phyloP scores from a whole-genome alignment of 2,329 filamentous ascomycete species.

The Pseudogymnoascus sp. region DNA sequence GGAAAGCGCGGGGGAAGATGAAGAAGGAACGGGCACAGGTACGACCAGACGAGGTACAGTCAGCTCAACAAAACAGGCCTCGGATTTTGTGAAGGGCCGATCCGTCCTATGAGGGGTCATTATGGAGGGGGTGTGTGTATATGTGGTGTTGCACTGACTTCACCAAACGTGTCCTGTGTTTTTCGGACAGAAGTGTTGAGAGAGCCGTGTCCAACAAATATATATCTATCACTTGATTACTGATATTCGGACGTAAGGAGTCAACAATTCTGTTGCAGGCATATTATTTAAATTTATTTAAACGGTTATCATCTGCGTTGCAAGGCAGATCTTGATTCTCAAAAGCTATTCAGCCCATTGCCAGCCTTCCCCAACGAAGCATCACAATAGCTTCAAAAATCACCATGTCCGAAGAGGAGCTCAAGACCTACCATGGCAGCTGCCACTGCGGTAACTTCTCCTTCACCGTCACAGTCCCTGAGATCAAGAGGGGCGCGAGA shows the following conservation, averaged over 20 bases:
- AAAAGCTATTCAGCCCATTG: not conserved
- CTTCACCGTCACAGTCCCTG: not conserved
- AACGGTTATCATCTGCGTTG: not conserved
- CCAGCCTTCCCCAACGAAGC: not conserved
- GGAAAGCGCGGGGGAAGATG: not conserved
- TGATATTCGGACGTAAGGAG: not conserved
- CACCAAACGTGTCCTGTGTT: not conserved
- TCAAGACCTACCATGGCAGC: not conserved
- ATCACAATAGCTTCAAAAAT: not conserved
- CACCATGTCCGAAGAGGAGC: not conserved
- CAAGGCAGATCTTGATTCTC: not conserved
- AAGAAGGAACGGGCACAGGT: not conserved
- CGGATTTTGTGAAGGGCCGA: not conserved
- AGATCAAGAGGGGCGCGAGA: not conserved
- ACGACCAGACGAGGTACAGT: not conserved
- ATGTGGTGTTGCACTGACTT: not conserved
- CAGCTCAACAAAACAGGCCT: not conserved
- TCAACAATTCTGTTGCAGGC: not conserved
- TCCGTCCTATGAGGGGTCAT: not conserved
- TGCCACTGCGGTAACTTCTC: slow-evolving; percentile 1
- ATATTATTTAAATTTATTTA: not conserved
- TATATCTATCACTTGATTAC: not conserved
- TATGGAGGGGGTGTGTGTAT: not conserved
- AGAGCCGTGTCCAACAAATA: not conserved
- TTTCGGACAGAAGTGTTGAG: not conserved